phyloP scores from a whole-genome alignment of 805 yeast genomes.

The Candida berthetii region DNA sequence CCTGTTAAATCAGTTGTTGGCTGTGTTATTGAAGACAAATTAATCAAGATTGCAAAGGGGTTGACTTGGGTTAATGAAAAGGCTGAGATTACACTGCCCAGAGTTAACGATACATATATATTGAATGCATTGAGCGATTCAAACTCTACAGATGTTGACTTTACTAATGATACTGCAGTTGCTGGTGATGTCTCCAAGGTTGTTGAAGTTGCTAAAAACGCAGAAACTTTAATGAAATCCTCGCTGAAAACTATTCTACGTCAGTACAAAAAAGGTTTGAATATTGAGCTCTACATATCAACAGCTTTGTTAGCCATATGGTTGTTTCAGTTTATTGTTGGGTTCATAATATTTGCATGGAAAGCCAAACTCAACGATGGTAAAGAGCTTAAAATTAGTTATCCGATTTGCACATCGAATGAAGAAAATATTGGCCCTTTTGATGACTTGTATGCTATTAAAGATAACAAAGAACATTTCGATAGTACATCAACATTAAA shows the following conservation, averaged over 20 bases:
- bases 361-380: neutral
- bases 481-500: neutral
- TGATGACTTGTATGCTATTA: neutral
- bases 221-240: conserved; percentile 13
- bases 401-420: neutral
- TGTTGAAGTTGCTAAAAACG: conserved; percentile 2
- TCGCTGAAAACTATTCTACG: conserved; percentile 19
- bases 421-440: neutral
- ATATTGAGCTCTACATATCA: conserved; percentile 38
- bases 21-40: conserved; percentile 74
- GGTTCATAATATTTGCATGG: neutral
- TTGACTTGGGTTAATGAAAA: conserved; percentile 72
- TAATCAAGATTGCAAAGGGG: conserved; percentile 61
- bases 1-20: conserved; percentile 66
- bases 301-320: conserved; percentile 36
- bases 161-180: neutral
- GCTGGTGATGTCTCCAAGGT: no score
- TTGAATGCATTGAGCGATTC: conserved; percentile 10
- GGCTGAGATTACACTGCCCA: conserved; percentile 53
- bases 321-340: conserved; percentile 26
- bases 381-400: neutral
- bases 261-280: conserved; percentile 25
- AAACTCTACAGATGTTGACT: conserved; percentile 4
- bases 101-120: conserved; percentile 30
- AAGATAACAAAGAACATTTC: no score